Evolutionary conservation across 1,139 yeast genomes (phyloP).

Genomic region (Eremothecium cymbalariae): DNA sequence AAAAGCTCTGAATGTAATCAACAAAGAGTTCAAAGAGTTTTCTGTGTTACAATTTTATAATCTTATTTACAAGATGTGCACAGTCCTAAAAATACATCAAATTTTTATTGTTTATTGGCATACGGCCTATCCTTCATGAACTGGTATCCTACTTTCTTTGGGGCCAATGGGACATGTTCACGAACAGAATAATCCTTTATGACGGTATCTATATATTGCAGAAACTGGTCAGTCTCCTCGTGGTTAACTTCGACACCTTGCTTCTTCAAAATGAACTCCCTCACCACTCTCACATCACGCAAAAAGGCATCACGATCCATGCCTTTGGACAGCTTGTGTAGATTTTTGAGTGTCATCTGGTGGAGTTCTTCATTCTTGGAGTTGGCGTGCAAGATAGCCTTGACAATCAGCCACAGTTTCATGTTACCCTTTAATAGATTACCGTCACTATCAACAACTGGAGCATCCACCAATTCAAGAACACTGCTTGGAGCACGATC

Average conservation of each 20-base stretch:
- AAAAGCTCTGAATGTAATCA: too few relatives aligned
- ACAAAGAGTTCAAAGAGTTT: too few relatives aligned
- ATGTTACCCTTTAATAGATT: constrained; percentile 26
- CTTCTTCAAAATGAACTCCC: constrained; percentile 16
- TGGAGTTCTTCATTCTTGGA: constrained; percentile 11
- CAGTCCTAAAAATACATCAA: too few relatives aligned
- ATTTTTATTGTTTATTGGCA: too few relatives aligned
- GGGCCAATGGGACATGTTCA: too few relatives aligned
- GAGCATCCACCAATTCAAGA: constrained; percentile 77
- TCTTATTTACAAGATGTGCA: too few relatives aligned
- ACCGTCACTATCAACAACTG: constrained; percentile 22
- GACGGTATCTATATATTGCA: too few relatives aligned
- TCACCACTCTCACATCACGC: constrained; percentile 19
- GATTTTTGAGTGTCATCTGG: constrained; percentile 20
- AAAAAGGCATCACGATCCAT: constrained; percentile 17
- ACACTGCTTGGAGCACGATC: constrained; percentile 91
- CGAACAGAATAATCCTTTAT: too few relatives aligned
- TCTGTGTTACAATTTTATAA: too few relatives aligned
- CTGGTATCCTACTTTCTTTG: too few relatives aligned
- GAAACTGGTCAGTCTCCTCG: constrained; percentile 10
- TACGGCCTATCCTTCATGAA: too few relatives aligned
- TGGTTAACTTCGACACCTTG: constrained; percentile 15
- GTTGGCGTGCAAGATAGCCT: constrained; percentile 23
- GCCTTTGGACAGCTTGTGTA: constrained; percentile 21
- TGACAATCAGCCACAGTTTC: constrained; percentile 29